Base-by-base conservation (phyloP, 768 basidiomycete genomes). In the Russula emetica region DNA sequence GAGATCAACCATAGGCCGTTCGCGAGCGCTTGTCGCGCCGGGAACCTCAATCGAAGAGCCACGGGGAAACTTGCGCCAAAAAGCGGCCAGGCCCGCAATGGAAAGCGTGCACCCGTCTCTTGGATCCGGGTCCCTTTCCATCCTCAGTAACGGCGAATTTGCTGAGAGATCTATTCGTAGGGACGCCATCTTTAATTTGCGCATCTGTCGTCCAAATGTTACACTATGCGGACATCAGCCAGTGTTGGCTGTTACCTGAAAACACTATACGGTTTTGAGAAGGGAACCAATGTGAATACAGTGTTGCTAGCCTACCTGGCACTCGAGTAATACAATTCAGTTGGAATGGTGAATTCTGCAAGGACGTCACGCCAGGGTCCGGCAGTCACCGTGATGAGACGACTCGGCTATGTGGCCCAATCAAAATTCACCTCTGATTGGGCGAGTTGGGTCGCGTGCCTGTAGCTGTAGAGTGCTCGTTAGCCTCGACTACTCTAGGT, bases 1-100 rank as follows among this genome's bases (percentile, higher is more conserved):
- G 28, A 20, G 34, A 26, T 51, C 55, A 52, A 56, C 55, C 47
- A 62, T 24, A 28, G 62, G 44, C 24, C 36, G 18, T 7, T 34
- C n/a, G 24, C 26, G 16, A 22, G 62, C 62, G 62, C 62, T 40
- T n/a, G 42, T 53, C 1, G 49, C n/a, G 22, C 22, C 40, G 16
- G 20, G 6, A 53, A 52, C 40, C 40, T 24, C 22, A 38, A 63
- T 18, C 28, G 16, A 45, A 10, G 44, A n/a, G 49, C 24, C 11
- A 28, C 9, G 26, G 42, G 24, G 40, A 56, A 50, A 16, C 34
- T 58, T 28, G 50, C 42, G 56, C 16, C 34, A 36, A 30, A 16
- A n/a, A 22, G 34, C 30, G 34, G 18, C 47, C 36, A 30, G 22
- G 36, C 62, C 42, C 56, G 16, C 50, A 53, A 54, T 38, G 26